Base-by-base conservation (phyloP, 192 early-diverging fungal species). In the Podila epicladia region DNA sequence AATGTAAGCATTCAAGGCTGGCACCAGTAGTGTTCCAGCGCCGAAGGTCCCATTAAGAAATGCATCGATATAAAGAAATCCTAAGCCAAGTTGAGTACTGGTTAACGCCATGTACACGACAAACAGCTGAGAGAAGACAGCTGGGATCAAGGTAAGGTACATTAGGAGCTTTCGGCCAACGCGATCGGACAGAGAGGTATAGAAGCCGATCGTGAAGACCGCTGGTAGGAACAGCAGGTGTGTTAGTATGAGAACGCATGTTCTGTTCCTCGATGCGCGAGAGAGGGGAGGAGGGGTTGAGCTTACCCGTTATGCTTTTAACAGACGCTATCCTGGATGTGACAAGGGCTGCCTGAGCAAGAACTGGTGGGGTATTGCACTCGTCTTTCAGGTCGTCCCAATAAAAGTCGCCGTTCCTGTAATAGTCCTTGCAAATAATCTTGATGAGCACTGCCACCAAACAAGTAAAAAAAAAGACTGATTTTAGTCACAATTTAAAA, bases 381-480 rank as follows among this genome's bases (percentile, higher is more conserved):
- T 55, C 11, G 9, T 58, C n/a, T 37, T 37, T 9, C 35, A 37
- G 4, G 0, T 29, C 15, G 22, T 41, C 55, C 37, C 35, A 19
- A 11, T 6, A 1, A 7, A 26, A 29, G 33, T 33, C 33, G 12
- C 67, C 28, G 41, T 59, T 12, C 29, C 41, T 51, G 22, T 51
- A 41, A 41, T 62, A 70, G 13, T 62, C 45, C 58, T 60, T 70
- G n/a, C 68, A 70, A 15, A 70, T 32, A 17, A 70, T 70, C 5
- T n/a, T 9, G 31, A 51, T 70, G 11, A 50, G 11, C 60, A 62
- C 59, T 61, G 29, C 12, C 26, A 33, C 35, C 35, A 37, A 35
- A 37, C 5, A 7, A 37, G 8, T 0, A 1, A 37, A 11, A 37
- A 37, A 37, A 37, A 37, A 35, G 6, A 35, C 33, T 4, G 33